Evolutionary conservation across 106 monocot species (phyloP).

Genomic region (Platanthera guangdongensis): DNA sequence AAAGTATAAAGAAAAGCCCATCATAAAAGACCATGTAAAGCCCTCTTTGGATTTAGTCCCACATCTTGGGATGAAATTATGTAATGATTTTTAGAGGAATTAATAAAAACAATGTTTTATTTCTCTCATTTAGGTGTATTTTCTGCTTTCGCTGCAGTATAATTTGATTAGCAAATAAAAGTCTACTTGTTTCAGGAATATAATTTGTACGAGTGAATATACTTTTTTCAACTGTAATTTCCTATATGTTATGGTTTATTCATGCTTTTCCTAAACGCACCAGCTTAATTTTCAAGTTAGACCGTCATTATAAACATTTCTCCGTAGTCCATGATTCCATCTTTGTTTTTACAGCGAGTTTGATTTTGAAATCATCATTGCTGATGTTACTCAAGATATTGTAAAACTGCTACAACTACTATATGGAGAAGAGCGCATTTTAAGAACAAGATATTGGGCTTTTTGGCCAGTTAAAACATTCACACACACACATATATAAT

Average conservation of each 20-base stretch:
- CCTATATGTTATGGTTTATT: not conserved
- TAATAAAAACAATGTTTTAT: too few species aligned
- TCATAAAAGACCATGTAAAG: too few species aligned
- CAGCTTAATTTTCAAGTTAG: not conserved
- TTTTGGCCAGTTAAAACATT: not conserved
- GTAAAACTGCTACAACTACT: constrained; percentile 82
- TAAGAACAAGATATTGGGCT: constrained; percentile 18
- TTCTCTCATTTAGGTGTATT: too few species aligned
- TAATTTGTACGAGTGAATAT: not conserved
- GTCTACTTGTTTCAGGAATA: not conserved
- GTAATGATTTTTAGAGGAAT: too few species aligned
- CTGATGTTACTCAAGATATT: constrained; percentile 98
- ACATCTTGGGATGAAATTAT: too few species aligned
- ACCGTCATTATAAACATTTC: not conserved
- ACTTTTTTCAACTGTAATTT: not conserved
- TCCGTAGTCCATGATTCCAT: not conserved
- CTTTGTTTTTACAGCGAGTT: constrained; percentile 40
- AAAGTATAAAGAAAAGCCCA: too few species aligned
- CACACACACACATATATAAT: not conserved
- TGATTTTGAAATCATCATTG: constrained; percentile 91
- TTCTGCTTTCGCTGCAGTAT: too few species aligned
- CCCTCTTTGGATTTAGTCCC: too few species aligned
- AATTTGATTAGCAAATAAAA: not conserved
- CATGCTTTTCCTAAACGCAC: not conserved
- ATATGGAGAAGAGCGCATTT: constrained; percentile 87